These are phyloP conservation scores for Pseudovirgaria hyperparasitica DNA, from an alignment of 2,329 filamentous ascomycete species.

Conservation along the genomic window DNA sequence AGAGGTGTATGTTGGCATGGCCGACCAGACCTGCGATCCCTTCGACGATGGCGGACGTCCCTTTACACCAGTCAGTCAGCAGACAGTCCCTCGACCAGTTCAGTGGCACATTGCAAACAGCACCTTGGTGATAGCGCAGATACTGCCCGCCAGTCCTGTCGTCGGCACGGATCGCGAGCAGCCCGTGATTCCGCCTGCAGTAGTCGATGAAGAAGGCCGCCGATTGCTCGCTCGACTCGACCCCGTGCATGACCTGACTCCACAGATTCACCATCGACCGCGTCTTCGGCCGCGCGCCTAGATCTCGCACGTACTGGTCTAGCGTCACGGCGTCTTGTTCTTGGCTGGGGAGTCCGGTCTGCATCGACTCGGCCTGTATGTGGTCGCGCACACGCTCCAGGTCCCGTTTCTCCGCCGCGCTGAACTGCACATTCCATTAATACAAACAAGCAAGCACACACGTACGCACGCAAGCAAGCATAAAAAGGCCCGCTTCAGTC, in stretches of 20 bases:
- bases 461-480: no score
- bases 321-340: slow-evolving; percentile 27
- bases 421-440: no score
- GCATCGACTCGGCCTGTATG: slow-evolving; percentile 27
- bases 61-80: no score
- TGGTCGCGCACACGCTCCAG: slow-evolving; percentile 22
- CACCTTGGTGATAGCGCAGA: slow-evolving; percentile 37
- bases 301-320: slow-evolving; percentile 22
- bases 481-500: no score
- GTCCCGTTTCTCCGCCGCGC: slow-evolving; percentile 11
- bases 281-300: slow-evolving; percentile 18
- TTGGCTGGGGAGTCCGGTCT: slow-evolving; percentile 10
- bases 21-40: slow-evolving; percentile 25
- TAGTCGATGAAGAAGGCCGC: slow-evolving; percentile 45
- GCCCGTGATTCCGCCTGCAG: slow-evolving; percentile 38
- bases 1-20: slow-evolving; percentile 14
- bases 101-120: slow-evolving; percentile 11
- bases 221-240: slow-evolving; percentile 36
- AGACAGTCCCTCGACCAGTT: slow-evolving; percentile 15
- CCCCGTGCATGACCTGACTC: slow-evolving; percentile 38
- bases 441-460: no score
- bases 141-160: slow-evolving; percentile 40
- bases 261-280: slow-evolving; percentile 31
- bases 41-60: slow-evolving; percentile 31
- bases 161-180: slow-evolving; percentile 42